Evolutionary conservation across 2,329 filamentous ascomycete genomes (phyloP).

Genomic region (Curvularia spicifera): DNA sequence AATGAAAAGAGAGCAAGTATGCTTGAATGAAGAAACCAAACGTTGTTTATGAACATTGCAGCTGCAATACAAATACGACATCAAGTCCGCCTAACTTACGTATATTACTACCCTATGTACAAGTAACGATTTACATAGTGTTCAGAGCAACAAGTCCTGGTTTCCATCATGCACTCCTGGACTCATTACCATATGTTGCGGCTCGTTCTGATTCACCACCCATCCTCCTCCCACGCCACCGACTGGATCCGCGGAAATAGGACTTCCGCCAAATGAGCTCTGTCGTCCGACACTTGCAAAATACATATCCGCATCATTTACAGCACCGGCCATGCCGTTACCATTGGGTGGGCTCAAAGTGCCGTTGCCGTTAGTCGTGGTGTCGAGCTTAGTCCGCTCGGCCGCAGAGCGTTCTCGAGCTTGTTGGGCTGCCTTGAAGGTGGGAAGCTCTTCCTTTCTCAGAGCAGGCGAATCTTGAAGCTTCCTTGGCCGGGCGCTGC

Average conservation of each 20-base stretch:
- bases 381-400: constrained; percentile 41
- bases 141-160: constrained; percentile 40
- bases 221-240: constrained; percentile 37
- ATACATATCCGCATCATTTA: constrained; percentile 87
- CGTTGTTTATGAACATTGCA: neutral
- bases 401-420: constrained; percentile 43
- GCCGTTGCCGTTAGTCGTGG: constrained; percentile 36
- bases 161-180: constrained; percentile 38
- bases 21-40: neutral
- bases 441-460: constrained; percentile 72
- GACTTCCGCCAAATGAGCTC: constrained; percentile 46
- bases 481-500: constrained; percentile 79
- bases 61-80: neutral
- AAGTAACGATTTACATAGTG: neutral
- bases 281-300: constrained; percentile 67
- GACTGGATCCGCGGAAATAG: constrained; percentile 39
- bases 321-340: constrained; percentile 69
- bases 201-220: constrained; percentile 47
- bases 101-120: constrained; percentile 9
- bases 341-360: constrained; percentile 47
- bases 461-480: constrained; percentile 84
- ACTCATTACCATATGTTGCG: constrained; percentile 40
- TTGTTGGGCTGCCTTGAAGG: constrained; percentile 56
- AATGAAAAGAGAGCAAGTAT: neutral
- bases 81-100: neutral